These are phyloP conservation scores for Aspergillus biplanus DNA, from an alignment of 495 filamentous ascomycete genomes.

Conservation along the genomic window DNA sequence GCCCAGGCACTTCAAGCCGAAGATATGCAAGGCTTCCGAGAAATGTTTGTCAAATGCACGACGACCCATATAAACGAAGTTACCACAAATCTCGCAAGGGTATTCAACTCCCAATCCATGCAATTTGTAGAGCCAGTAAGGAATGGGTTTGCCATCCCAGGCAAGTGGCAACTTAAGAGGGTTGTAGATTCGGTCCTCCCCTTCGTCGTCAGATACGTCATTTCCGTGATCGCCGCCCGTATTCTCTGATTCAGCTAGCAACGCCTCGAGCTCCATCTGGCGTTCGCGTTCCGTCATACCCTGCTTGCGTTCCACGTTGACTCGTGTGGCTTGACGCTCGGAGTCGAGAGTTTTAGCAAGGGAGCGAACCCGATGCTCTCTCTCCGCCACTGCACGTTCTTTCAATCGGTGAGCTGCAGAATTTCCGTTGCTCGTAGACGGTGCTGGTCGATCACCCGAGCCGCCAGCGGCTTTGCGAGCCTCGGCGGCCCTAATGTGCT, in stretches of 20 bases:
- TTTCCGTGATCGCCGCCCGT: conserved; percentile 52
- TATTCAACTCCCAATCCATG: conserved; percentile 96
- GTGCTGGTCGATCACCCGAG: conserved; percentile 28
- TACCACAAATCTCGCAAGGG: conserved; percentile 93
- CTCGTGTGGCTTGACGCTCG: conserved; percentile 80
- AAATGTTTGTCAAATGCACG: conserved; percentile 98
- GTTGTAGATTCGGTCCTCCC: conserved; percentile 90
- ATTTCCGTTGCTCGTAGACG: conserved; percentile 24
- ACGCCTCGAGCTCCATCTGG: conserved; percentile 85
- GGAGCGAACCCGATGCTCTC: conserved; percentile 80
- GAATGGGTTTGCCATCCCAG: conserved; percentile 98
- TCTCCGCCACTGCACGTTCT: conserved; percentile 87
- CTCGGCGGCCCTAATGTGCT: conserved; percentile 83
- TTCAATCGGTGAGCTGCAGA: conserved; percentile 65
- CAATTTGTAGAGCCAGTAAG: conserved; percentile 97
- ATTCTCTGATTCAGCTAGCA: conserved; percentile 65
- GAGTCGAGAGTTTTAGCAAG: conserved; percentile 75
- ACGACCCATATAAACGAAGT: conserved; percentile 95
- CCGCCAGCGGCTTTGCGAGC: conserved; percentile 51
- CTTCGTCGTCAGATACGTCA: conserved; percentile 66
- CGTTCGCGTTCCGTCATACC: conserved; percentile 96
- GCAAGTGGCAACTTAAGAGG: conserved; percentile 92
- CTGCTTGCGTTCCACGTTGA: conserved; percentile 92
- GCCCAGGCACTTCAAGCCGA: conserved; percentile 89
- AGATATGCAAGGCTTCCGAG: conserved; percentile 87